Conservation (phyloP, 805 yeast genomes). For the Metschnikowia baotianmanensis region DNA sequence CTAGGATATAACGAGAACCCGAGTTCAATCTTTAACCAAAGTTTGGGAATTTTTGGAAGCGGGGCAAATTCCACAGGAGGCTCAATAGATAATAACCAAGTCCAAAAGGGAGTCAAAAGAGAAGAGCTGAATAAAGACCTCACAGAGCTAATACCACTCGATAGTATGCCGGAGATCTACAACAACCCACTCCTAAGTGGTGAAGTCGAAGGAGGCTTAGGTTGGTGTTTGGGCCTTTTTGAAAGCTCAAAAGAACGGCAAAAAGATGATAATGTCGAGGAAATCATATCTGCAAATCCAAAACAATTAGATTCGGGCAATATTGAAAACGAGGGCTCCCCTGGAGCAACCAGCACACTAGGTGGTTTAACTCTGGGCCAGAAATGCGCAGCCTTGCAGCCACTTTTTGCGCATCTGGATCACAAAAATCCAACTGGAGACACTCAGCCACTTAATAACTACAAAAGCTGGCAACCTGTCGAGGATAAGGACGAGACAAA, state of each 20-base stretch:
- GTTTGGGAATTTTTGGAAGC: slow-evolving; percentile 4
- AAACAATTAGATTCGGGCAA: not conserved
- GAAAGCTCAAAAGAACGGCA: not conserved
- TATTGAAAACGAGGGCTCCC: not conserved
- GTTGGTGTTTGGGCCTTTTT: slow-evolving; percentile 7
- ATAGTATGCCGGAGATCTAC: slow-evolving; percentile 1
- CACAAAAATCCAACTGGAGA: not conserved
- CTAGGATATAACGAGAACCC: slow-evolving; percentile 3
- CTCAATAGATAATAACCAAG: not conserved
- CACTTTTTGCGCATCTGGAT: not conserved
- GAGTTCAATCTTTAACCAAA: slow-evolving; percentile 5
- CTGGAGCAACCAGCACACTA: not conserved
- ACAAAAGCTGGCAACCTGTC: not conserved
- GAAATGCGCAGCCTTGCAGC: not conserved
- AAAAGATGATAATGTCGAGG: not conserved
- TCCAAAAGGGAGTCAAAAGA: not conserved
- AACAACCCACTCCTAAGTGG: slow-evolving; percentile 1
- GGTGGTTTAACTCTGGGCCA: not conserved
- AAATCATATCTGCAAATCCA: not conserved
- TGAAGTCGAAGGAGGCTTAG: slow-evolving; percentile 3
- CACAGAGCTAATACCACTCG: not conserved
- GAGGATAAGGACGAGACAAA: not conserved
- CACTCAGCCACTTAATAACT: not conserved
- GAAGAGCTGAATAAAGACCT: not conserved
- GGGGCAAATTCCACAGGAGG: not conserved